Evolutionary conservation across 1,284 basidiomycete genomes (phyloP).

Genomic region (Cutaneotrichosporon curvatum): DNA sequence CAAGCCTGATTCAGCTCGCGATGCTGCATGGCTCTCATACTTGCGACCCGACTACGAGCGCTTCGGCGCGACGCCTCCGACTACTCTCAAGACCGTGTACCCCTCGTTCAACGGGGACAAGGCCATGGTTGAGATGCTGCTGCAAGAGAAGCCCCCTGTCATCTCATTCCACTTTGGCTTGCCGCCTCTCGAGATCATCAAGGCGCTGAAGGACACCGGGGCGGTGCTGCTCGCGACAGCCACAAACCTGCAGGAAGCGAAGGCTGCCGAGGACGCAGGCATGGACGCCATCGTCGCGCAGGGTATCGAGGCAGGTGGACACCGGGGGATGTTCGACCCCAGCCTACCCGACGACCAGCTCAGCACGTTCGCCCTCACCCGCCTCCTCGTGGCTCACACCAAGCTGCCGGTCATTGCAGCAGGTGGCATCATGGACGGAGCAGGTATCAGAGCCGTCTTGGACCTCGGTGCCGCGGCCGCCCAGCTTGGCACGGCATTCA

Average conservation of each 20-base stretch:
- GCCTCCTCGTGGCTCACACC: conserved; percentile 13
- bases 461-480: conserved; percentile 26
- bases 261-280: conserved; percentile 19
- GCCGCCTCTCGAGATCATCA: conserved; percentile 16
- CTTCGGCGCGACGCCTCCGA: conserved; percentile 20
- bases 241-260: conserved; percentile 28
- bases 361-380: conserved; percentile 20
- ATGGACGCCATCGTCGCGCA: conserved; percentile 36
- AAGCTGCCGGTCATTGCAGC: conserved; percentile 32
- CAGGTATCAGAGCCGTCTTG: conserved; percentile 19
- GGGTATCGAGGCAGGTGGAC: conserved; percentile 37
- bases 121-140: conserved; percentile 27
- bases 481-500: conserved; percentile 39
- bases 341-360: conserved; percentile 23
- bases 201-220: conserved; percentile 19
- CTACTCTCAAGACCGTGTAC: conserved; percentile 22
- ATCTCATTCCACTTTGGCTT: conserved; percentile 41
- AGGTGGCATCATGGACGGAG: conserved; percentile 35
- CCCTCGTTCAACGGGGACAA: conserved; percentile 24
- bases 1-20: conserved; percentile 9
- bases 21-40: conserved; percentile 20
- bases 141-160: conserved; percentile 27
- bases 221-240: conserved; percentile 25
- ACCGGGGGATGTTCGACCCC: conserved; percentile 36
- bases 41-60: conserved; percentile 21